Evolutionary conservation across 345 rosid species (phyloP).

Genomic region (Durio zibethinus): DNA sequence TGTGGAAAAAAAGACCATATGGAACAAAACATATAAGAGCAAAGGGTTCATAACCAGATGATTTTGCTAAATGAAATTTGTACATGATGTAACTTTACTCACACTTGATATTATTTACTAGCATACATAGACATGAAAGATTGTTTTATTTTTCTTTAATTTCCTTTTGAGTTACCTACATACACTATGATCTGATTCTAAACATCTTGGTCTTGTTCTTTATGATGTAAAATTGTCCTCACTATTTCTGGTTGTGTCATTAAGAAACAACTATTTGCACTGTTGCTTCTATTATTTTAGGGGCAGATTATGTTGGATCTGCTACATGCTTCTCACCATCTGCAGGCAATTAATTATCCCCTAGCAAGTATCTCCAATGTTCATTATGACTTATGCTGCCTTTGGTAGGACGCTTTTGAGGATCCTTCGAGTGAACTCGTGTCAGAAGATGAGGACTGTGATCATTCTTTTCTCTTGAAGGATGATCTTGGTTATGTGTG

Average conservation of each 20-base stretch:
- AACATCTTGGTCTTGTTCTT: background rate
- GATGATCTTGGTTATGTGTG: conserved; percentile 96
- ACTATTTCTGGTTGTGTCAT: conserved; percentile 9
- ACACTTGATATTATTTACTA: background rate
- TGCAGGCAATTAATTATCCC: background rate
- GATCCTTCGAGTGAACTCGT: conserved; percentile 41
- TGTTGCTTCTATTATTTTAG: background rate
- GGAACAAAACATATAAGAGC: background rate
- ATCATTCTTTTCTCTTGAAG: conserved; percentile 71
- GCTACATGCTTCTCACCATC: background rate
- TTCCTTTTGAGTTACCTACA: background rate
- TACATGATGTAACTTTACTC: background rate
- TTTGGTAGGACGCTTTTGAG: conserved; percentile 45
- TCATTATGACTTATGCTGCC: conserved; percentile 18
- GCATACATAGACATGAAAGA: background rate
- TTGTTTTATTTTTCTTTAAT: background rate
- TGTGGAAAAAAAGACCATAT: background rate
- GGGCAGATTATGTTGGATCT: background rate
- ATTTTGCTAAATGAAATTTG: background rate
- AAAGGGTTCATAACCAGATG: background rate
- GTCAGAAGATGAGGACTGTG: conserved; percentile 61
- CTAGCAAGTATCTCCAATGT: background rate
- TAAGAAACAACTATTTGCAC: background rate
- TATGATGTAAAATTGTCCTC: background rate
- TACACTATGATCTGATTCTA: background rate